These are phyloP conservation scores for Epichloe glyceriae DNA, from an alignment of 2,329 filamentous ascomycete genomes.

Conservation along the genomic window DNA sequence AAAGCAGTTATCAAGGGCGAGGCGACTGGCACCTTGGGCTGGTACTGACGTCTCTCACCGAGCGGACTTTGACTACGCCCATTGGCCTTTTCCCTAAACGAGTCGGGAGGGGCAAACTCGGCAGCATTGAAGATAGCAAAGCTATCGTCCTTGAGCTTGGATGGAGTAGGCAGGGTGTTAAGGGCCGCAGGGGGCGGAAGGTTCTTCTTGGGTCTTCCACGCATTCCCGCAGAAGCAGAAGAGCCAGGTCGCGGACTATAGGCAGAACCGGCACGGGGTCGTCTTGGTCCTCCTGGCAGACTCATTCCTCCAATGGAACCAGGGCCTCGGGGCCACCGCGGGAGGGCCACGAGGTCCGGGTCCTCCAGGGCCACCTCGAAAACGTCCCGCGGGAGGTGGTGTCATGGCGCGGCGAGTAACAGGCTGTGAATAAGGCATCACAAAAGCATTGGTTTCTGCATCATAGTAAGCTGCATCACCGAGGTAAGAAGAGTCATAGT, in stretches of 20 bases:
- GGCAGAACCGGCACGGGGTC: conserved; percentile 38
- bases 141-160: conserved; percentile 69
- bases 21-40: conserved; percentile 56
- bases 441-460: conserved; percentile 54
- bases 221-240: conserved; percentile 43
- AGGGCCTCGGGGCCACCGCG: conserved; percentile 17
- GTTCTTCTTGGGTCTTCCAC: conserved; percentile 29
- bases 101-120: conserved; percentile 76
- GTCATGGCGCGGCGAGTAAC: conserved; percentile 89
- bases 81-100: conserved; percentile 51
- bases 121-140: conserved; percentile 55
- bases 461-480: conserved; percentile 57
- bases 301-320: conserved; percentile 38
- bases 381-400: conserved; percentile 56
- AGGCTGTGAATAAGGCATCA: conserved; percentile 74
- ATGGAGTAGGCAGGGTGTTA: conserved; percentile 68
- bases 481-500: conserved; percentile 58
- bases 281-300: conserved; percentile 32
- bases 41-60: conserved; percentile 58
- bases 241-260: conserved; percentile 39
- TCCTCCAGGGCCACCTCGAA: conserved; percentile 23
- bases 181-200: conserved; percentile 61
- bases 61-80: conserved; percentile 55
- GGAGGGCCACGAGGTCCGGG: conserved; percentile 15
- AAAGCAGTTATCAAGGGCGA: conserved; percentile 74